A percentile compares a stretch with the other conserved stretches of the same genome.
phyloP scores from a whole-genome alignment of 305 asterid species.

The Fraxinus greggii region DNA sequence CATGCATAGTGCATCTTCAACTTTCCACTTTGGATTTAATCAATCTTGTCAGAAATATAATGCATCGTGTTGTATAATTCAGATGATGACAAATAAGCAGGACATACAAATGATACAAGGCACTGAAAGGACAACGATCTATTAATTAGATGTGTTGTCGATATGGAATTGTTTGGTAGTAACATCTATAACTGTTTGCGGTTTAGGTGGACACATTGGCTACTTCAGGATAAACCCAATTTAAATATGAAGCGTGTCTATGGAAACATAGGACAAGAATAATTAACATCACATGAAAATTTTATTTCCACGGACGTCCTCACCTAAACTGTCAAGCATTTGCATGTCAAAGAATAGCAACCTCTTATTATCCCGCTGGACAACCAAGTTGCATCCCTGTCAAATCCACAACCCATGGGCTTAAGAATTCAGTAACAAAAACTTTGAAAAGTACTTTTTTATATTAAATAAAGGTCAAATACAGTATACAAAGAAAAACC shows the following conservation, averaged over 20 bases:
- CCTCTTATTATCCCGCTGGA: constrained; percentile 61
- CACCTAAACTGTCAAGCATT: constrained; percentile 51
- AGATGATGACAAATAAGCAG: not conserved
- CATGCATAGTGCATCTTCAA: not conserved
- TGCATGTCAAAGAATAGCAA: constrained; percentile 72
- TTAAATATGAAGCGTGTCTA: not conserved
- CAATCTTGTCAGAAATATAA: not conserved
- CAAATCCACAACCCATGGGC: constrained; percentile 17
- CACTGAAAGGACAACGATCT: not conserved
- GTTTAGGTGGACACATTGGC: not conserved
- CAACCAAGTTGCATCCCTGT: constrained; percentile 80
- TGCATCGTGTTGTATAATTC: not conserved
- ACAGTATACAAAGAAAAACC: not conserved
- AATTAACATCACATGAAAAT: constrained; percentile 6
- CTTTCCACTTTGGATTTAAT: not conserved
- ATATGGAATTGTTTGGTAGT: not conserved
- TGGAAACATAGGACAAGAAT: not conserved
- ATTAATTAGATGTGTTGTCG: not conserved
- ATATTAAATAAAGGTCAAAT: not conserved
- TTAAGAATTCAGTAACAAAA: constrained; percentile 16
- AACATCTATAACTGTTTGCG: not conserved
- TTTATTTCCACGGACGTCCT: constrained; percentile 22
- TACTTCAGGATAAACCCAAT: not conserved
- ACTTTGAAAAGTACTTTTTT: not conserved
- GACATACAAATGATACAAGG: not conserved